Base-by-base conservation (phyloP, 2,329 filamentous ascomycete species). In the Microdochium paspali region DNA sequence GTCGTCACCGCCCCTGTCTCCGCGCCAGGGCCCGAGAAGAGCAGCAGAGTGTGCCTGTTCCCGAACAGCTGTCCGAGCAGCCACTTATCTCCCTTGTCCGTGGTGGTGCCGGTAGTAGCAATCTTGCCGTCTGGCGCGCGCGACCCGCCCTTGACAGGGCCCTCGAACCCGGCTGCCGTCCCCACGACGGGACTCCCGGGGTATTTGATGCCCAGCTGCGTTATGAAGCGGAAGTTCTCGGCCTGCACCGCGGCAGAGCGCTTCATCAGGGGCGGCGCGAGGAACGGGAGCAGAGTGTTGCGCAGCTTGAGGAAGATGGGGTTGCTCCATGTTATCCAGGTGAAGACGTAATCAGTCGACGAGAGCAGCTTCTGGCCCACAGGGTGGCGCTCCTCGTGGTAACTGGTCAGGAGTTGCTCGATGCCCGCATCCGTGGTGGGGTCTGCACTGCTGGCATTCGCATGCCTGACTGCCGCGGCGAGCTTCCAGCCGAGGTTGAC, bases 401-500 rank as follows among this genome's bases (percentile, higher is more conserved):
- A 77, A 30, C 63, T 72, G 39, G 70, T 63, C 2, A 77, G 61
- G 2, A 77, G 61, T 0, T 51, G 53, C 3, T 75, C 54, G 5
- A 72, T 70, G 12, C 23, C 12, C 15, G 15, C 18, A 4, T 21
- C 18, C 4, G 6, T n/a, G 10, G 10, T 6, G 6, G 20, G 20
- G 18, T 40, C 35, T 40, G 15, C 13, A 10, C 12, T 18, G 5
- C 6, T 7, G 15, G 18, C 15, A n/a, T 40, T 12, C 3, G 35
- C 35, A 10, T 7, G 35, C 18, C 18, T n/a, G 10, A 40, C 6
- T 3, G 35, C 35, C 0, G 70, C 65, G 1, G 67, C 64, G 1
- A 76, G 57, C 51, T 76, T 76, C 71, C 73, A 76, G 20, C 67
- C 69, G 2, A 77, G 60, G 45, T 76, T 76, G 28, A 71, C 62